Base-by-base conservation (phyloP, 139 green algal genomes). In the Deuterostichococcus epilithicus region DNA sequence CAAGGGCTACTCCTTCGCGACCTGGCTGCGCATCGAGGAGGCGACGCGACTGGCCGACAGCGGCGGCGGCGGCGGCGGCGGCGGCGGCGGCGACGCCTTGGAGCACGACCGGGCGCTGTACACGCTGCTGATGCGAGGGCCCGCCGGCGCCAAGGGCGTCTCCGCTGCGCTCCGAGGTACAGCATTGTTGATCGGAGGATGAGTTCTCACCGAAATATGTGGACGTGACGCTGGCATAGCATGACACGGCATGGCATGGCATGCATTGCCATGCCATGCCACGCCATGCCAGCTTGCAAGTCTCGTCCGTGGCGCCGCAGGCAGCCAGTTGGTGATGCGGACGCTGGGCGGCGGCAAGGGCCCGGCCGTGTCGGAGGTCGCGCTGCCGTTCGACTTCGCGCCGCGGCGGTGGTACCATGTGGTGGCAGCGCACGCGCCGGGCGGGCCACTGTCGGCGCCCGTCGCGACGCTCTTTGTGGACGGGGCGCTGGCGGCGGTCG, bases 21-120 rank as follows among this genome's bases (percentile, higher is more conserved):
- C 70, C 15, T 88, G 84, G 84, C 74, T 88, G 44, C 75, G 79
- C 60, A 73, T 86, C 34, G 84, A 86, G 60, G 76, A 76, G 15
- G 69, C 37, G 20, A 38, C 58, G 44, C 38, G 28, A 5, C 66
- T 30, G 2, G 52, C 67, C 6, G 68, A 25, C 52, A n/a, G 52
- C 6, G 23, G 47, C 65, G 26, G 30, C 70, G 4, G 44, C 20
- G 23, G n/a, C n/a, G n/a, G n/a, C n/a, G n/a, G n/a, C n/a, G n/a
- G n/a, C n/a, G n/a, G n/a, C n/a, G n/a, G n/a, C n/a, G n/a, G n/a
- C n/a, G n/a, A n/a, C n/a, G n/a, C n/a, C n/a, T n/a, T n/a, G n/a
- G 26, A 39, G 32, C 63, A 33, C 34, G 73, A 70, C 47, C 67
- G 72, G 26, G 26, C 80, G 32, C 73, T 85, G 38, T 85, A 75